phyloP scores from a whole-genome alignment of 345 rosid genomes.

The Hevea brasiliensis region DNA sequence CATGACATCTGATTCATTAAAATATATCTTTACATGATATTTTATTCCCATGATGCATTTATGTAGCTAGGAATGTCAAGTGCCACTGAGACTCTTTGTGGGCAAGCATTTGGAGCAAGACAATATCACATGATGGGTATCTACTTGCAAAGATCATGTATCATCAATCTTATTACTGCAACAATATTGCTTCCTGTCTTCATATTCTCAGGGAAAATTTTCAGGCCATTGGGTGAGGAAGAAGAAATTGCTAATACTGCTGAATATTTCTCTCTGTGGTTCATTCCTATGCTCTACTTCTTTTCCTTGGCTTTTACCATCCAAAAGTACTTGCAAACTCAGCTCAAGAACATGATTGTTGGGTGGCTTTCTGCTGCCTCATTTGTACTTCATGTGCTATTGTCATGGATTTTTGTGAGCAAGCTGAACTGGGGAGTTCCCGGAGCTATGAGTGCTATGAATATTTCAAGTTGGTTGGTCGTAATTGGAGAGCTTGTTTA shows the following conservation, averaged over 20 bases:
- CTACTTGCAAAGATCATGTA: slow-evolving; percentile 34
- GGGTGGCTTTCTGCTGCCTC: slow-evolving; percentile 30
- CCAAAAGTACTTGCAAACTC: slow-evolving; percentile 42
- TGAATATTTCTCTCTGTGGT: slow-evolving; percentile 12
- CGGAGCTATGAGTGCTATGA: slow-evolving; percentile 41
- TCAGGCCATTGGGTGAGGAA: neutral
- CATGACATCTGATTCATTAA: neutral
- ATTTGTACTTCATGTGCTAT: slow-evolving; percentile 24
- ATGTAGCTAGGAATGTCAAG: slow-evolving; percentile 38
- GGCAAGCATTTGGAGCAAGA: slow-evolving; percentile 40
- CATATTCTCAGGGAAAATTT: slow-evolving; percentile 7
- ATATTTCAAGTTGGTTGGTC: slow-evolving; percentile 21
- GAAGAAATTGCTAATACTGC: neutral
- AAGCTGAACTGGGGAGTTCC: slow-evolving; percentile 25
- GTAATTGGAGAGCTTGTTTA: slow-evolving; percentile 34
- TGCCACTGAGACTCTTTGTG: slow-evolving; percentile 37
- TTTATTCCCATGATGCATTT: neutral
- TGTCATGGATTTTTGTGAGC: slow-evolving; percentile 41
- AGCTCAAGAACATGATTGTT: slow-evolving; percentile 31
- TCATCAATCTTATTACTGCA: neutral
- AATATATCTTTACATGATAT: no score
- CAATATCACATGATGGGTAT: slow-evolving; percentile 34
- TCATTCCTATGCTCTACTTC: slow-evolving; percentile 11
- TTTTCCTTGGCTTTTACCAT: neutral
- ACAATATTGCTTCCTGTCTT: slow-evolving; percentile 11